These are phyloP conservation scores for Didymella lethalis DNA, from an alignment of 2,329 filamentous ascomycete genomes.

Conservation along the genomic window DNA sequence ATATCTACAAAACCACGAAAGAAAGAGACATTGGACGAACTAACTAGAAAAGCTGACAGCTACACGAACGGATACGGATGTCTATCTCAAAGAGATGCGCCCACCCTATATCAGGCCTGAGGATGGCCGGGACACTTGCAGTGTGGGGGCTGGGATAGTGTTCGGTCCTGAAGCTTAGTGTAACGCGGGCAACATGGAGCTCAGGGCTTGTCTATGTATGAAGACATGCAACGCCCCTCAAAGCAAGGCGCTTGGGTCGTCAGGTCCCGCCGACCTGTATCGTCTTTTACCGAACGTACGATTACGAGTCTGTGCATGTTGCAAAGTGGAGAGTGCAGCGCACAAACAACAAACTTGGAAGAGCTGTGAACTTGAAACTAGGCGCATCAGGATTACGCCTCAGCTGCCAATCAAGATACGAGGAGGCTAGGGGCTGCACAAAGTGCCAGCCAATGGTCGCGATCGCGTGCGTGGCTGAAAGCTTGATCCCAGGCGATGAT, in stretches of 20 bases:
- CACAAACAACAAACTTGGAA: constrained; percentile 51
- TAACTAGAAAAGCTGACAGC: constrained; percentile 9
- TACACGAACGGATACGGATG: constrained; percentile 3
- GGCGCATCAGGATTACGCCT: constrained; percentile 31
- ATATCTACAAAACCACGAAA: constrained; percentile 26
- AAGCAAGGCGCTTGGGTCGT: constrained; percentile 25
- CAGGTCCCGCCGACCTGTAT: constrained; percentile 23
- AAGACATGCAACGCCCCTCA: constrained; percentile 22
- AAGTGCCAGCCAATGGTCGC: constrained; percentile 34
- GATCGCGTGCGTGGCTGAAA: constrained; percentile 32
- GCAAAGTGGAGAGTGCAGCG: constrained; percentile 30
- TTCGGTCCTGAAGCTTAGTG: constrained; percentile 23
- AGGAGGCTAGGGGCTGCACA: constrained; percentile 17
- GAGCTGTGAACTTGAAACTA: constrained; percentile 43
- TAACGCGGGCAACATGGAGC: constrained; percentile 23
- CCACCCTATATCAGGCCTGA: constrained; percentile 17
- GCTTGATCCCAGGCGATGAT: constrained; percentile 39
- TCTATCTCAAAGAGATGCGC: constrained; percentile 5
- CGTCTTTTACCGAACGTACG: constrained; percentile 25
- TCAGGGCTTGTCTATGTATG: constrained; percentile 25
- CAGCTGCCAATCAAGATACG: constrained; percentile 40
- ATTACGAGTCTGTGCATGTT: constrained; percentile 33
- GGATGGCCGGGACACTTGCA: constrained; percentile 23
- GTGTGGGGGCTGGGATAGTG: constrained; percentile 19
- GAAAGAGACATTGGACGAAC: constrained; percentile 26